Conservation (phyloP, 441 rosid species). For the Pelargonium fulgidum region DNA sequence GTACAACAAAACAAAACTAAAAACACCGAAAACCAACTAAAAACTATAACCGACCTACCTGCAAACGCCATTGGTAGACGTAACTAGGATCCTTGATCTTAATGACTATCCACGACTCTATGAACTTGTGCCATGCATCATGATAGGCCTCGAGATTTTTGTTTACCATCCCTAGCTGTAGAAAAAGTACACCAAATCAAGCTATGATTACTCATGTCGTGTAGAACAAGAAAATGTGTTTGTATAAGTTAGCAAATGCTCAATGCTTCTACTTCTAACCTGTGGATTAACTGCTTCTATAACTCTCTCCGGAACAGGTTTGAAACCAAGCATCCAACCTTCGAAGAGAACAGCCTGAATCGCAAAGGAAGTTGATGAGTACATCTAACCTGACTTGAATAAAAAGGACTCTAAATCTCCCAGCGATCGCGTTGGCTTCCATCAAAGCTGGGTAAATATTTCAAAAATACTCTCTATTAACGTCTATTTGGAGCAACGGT, state of each 20-base stretch:
- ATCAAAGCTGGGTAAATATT: too few species aligned
- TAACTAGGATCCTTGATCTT: conserved; percentile 81
- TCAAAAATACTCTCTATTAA: too few species aligned
- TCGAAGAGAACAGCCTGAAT: conserved; percentile 72
- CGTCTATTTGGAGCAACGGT: too few species aligned
- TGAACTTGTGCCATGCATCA: conserved; percentile 86
- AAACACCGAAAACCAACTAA: too few species aligned
- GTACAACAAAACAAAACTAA: too few species aligned
- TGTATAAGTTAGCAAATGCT: not conserved
- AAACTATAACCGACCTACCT: conserved; percentile 35
- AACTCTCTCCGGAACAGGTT: conserved; percentile 51
- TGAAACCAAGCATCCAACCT: conserved; percentile 99
- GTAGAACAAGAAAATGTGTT: not conserved
- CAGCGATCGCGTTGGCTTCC: too few species aligned
- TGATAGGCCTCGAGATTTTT: conserved; percentile 80
- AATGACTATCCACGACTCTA: conserved; percentile 76
- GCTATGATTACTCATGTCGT: not conserved
- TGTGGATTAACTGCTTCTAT: conserved; percentile 80
- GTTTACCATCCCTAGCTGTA: conserved; percentile 69
- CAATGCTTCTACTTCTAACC: conserved; percentile 31
- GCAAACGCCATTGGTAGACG: conserved; percentile 91
- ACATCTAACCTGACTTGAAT: too few species aligned
- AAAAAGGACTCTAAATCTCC: too few species aligned
- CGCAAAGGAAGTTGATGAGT: conserved; percentile 7
- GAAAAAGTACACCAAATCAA: conserved; percentile 7